Evolutionary conservation across 164 flowering plant genomes (phyloP).

Genomic region (Piper longum): DNA sequence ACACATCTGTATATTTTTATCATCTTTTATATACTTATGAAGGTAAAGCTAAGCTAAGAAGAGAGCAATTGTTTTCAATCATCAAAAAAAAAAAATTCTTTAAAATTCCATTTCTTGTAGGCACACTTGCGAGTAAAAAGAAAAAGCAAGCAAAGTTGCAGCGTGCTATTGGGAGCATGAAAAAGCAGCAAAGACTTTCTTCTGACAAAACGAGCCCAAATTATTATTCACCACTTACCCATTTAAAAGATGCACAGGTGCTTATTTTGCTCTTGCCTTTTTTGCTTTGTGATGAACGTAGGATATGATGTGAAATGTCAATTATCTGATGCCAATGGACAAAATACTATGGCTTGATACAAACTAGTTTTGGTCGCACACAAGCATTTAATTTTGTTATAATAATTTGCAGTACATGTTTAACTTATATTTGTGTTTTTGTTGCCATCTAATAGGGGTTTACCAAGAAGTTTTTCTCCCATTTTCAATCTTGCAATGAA

Average conservation of each 20-base stretch:
- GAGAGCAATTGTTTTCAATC: too few species aligned
- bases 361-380: too few species aligned
- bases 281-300: not conserved
- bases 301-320: not conserved
- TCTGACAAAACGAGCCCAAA: conserved; percentile 37
- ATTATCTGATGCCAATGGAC: not conserved
- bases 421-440: too few species aligned
- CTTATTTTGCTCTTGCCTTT: conserved; percentile 15
- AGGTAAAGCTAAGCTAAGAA: too few species aligned
- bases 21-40: not conserved
- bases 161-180: conserved; percentile 77
- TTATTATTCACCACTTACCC: conserved; percentile 71
- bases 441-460: conserved; percentile 33
- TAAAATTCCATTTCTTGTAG: conserved; percentile 18
- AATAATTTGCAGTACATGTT: not conserved
- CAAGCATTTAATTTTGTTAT: too few species aligned
- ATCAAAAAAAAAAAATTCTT: too few species aligned
- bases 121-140: conserved; percentile 88
- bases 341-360: too few species aligned
- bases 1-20: not conserved
- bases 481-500: conserved; percentile 59
- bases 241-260: conserved; percentile 88
- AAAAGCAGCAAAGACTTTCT: conserved; percentile 62
- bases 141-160: conserved; percentile 88
- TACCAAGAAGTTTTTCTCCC: conserved; percentile 66